Evolutionary conservation across 2,329 filamentous ascomycete species (phyloP).

Genomic region (Paecilomyces variotii): DNA sequence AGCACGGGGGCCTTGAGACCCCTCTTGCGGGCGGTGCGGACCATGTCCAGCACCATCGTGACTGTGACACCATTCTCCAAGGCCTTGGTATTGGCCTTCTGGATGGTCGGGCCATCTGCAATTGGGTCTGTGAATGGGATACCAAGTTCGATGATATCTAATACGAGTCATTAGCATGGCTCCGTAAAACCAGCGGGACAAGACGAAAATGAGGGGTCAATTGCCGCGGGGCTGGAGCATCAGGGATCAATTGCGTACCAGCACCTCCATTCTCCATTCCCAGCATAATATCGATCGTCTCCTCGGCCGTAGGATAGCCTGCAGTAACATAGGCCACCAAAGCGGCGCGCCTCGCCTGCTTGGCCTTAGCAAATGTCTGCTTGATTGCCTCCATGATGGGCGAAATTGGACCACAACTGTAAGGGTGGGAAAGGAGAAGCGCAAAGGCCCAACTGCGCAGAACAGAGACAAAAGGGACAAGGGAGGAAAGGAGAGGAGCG

Average conservation of each 20-base stretch:
- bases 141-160: constrained; percentile 91
- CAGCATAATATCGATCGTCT: constrained; percentile 75
- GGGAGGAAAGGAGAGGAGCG: background rate
- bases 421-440: background rate
- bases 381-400: constrained; percentile 46
- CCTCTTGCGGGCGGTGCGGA: constrained; percentile 66
- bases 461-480: background rate
- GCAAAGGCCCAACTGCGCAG: background rate
- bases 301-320: constrained; percentile 75
- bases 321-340: constrained; percentile 95
- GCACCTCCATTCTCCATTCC: constrained; percentile 88
- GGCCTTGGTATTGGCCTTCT: constrained; percentile 86
- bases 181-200: background rate
- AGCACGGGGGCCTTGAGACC: constrained; percentile 77
- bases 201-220: background rate
- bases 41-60: constrained; percentile 69
- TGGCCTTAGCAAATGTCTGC: constrained; percentile 49
- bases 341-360: constrained; percentile 58
- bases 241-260: constrained; percentile 45
- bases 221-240: background rate
- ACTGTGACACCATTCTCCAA: constrained; percentile 85
- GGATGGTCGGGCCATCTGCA: constrained; percentile 93
- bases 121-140: constrained; percentile 97
- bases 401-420: constrained; percentile 3
- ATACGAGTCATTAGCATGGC: constrained; percentile 6